Evolutionary conservation across 225 moss, liverwort and hornwort genomes (phyloP), one percentile per base, ranked within the genome.

Genomic region (Bryoerythrophyllum caledonicum): DNA sequence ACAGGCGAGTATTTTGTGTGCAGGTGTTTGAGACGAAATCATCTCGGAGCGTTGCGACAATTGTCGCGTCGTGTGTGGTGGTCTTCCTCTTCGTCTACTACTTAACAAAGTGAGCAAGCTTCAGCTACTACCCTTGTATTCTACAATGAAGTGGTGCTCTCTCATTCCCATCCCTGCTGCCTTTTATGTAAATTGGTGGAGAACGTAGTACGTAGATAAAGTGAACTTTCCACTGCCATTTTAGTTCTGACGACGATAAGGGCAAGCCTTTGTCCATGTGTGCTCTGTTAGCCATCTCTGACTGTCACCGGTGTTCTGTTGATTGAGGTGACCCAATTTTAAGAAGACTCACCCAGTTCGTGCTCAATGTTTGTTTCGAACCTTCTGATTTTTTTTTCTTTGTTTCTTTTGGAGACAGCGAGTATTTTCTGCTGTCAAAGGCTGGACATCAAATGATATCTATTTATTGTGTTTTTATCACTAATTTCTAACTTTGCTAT

Each of bases 21-120:
- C 87, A 96, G 96, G 94, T 91, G 54, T 92, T 96, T 75, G 92
- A 92, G 77, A 92, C 89, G 17, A 96, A 94, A 65, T 92, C 92
- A 71, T 83, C 86, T 74, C 88, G 91, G 75, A 94, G 60, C 35
- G 80, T 94, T 37, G 67, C 85, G 37, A 94, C 94, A 34, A 90
- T 87, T 71, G 84, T 84, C 79, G 87, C 71, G 65, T 84, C 82
- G 8, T 87, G 87, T 53, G 84, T 87, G 74, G 81, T 84, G 84
- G 76, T 87, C 51, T 87, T 87, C 60, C 74, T 84, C 21, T 74
- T 87, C 58, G 79, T 87, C 44, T 87, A 84, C 65, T 87, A 67
- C 77, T 72, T 87, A 25, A 43, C 82, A 74, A 84, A 74, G 74
- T 87, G 15, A 83, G 67, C 64, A 53, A 59, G 60, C 28, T 63